phyloP scores from a whole-genome alignment of 78 protist genomes.

The Dictyostelium purpureum region DNA sequence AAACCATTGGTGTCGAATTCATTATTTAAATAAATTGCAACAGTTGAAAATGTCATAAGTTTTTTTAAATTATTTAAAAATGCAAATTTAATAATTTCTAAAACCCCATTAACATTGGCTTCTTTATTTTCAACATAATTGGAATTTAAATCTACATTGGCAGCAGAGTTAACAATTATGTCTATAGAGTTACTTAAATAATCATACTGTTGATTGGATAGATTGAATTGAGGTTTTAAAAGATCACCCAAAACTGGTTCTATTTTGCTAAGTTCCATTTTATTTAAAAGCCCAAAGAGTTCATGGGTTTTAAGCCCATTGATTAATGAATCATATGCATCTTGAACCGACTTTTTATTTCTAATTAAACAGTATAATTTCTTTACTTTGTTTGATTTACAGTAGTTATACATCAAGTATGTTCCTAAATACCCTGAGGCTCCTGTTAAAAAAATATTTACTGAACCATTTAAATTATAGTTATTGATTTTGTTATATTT shows the following conservation, averaged over 20 bases:
- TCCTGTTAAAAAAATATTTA: conserved; percentile 43
- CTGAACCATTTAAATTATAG: neutral
- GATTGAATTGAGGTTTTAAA: neutral
- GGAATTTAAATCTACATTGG: neutral
- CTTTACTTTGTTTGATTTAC: neutral
- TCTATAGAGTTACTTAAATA: neutral
- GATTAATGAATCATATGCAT: neutral
- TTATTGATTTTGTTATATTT: too few species aligned
- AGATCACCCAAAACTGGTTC: conserved; percentile 1
- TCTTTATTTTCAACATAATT: neutral
- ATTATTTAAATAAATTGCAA: neutral
- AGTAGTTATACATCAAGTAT: neutral
- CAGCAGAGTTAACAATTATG: neutral
- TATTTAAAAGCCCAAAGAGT: neutral
- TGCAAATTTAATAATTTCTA: neutral
- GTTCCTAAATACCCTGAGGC: conserved; percentile 34
- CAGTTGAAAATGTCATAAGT: neutral
- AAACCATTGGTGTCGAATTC: too few species aligned
- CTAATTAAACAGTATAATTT: neutral
- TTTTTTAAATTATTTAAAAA: neutral
- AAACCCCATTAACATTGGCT: neutral
- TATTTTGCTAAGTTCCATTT: neutral
- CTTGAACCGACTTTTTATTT: neutral
- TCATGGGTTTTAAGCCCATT: neutral
- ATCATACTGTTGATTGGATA: neutral